phyloP scores from a whole-genome alignment of 140 eudicot genomes.

The Bidens hawaiensis region DNA sequence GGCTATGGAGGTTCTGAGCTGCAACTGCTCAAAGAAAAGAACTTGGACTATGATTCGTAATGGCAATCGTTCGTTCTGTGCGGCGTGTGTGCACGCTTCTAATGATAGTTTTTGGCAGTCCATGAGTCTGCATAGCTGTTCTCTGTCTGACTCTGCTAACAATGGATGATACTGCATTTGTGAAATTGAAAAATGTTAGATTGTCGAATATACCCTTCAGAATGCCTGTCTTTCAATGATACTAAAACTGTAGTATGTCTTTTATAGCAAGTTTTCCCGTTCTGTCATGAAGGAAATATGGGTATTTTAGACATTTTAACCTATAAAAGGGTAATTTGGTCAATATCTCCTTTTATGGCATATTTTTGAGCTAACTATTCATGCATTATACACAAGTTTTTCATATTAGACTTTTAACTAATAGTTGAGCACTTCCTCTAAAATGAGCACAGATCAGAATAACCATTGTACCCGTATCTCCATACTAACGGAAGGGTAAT shows the following conservation, averaged over 20 bases:
- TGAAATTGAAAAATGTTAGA: conserved; percentile 11
- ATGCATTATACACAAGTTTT: neutral
- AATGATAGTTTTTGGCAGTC: conserved; percentile 96
- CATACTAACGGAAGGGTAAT: neutral
- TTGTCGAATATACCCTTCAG: conserved; percentile 1
- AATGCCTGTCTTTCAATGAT: neutral
- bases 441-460: neutral
- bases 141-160: conserved; percentile 83
- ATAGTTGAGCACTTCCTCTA: neutral
- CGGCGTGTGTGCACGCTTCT: conserved; percentile 46
- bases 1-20: no score
- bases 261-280: neutral
- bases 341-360: neutral
- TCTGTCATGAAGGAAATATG: neutral
- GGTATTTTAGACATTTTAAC: conserved; percentile 19
- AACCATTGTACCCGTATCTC: neutral
- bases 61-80: no score
- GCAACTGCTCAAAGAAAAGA: conserved; percentile 75
- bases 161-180: conserved; percentile 89
- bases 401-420: neutral
- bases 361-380: neutral
- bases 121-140: conserved; percentile 87
- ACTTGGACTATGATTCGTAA: conserved; percentile 81
- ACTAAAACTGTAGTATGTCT: neutral
- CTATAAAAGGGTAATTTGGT: no score